Evolutionary conservation across 768 basidiomycete genomes (phyloP).

Genomic region (Pholiota molesta): DNA sequence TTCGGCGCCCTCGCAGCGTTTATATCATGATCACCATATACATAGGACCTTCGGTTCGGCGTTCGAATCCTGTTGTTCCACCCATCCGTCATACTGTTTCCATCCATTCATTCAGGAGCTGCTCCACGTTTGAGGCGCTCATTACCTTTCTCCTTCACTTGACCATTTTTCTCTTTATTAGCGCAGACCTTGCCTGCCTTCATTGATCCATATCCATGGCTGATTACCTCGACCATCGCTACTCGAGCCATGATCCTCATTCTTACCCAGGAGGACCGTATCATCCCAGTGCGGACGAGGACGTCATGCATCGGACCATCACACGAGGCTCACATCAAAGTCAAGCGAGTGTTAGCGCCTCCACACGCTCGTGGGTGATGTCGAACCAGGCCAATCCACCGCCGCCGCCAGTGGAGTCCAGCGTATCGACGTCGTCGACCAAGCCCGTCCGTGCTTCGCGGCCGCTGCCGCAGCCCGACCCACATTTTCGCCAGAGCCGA

Average conservation of each 20-base stretch:
- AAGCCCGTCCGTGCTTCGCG: conserved; percentile 29
- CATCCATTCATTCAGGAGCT: not conserved
- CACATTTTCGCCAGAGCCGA: conserved; percentile 16
- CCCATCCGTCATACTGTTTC: not conserved
- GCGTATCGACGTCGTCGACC: conserved; percentile 12
- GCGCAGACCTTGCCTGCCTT: not conserved
- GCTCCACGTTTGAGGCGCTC: conserved; percentile 5
- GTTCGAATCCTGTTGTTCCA: not conserved
- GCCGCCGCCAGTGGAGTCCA: conserved; percentile 21
- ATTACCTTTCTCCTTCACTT: conserved; percentile 4
- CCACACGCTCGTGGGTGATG: conserved; percentile 43
- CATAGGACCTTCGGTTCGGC: not conserved
- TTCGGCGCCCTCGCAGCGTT: conserved; percentile 1
- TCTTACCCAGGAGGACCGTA: conserved; percentile 17
- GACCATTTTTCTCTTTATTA: not conserved
- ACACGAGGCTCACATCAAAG: conserved; percentile 30
- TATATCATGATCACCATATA: not conserved
- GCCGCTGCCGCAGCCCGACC: conserved; percentile 34
- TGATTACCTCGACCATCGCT: conserved; percentile 24
- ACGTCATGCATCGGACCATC: conserved; percentile 22
- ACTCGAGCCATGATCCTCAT: conserved; percentile 19
- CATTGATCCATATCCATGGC: conserved; percentile 18
- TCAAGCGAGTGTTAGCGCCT: conserved; percentile 27
- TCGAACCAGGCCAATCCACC: conserved; percentile 36
- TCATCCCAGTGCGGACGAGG: conserved; percentile 23